Evolutionary conservation across 108 stramenopile species (phyloP).

Genomic region (Asterionellopsis glacialis): DNA sequence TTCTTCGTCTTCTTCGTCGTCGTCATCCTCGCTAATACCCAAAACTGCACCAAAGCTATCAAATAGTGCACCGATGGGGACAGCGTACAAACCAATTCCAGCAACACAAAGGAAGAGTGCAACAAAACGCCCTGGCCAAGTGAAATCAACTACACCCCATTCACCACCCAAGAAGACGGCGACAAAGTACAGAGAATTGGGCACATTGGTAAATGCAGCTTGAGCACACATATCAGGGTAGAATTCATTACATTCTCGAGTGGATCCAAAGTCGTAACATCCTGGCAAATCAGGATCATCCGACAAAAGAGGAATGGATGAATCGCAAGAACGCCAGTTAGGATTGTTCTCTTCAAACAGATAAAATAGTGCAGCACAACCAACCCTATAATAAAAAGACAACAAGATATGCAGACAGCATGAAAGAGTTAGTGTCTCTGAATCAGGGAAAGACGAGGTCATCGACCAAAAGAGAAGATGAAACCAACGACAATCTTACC

Average conservation of each 20-base stretch:
- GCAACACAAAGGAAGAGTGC: conserved; percentile 78
- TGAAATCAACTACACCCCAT: conserved; percentile 93
- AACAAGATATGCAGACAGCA: too few species aligned
- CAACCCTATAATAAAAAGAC: conserved; percentile 22
- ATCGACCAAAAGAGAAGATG: too few species aligned
- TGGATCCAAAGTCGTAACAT: conserved; percentile 72
- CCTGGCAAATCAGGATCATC: conserved; percentile 35
- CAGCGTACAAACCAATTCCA: conserved; percentile 85
- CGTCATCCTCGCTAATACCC: conserved; percentile 70
- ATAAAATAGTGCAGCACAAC: conserved; percentile 83
- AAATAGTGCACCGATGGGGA: conserved; percentile 88
- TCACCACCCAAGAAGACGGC: conserved; percentile 91
- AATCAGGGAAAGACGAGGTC: too few species aligned
- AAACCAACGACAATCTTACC: conserved; percentile 20
- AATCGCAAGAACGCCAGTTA: conserved; percentile 73
- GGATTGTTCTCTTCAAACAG: conserved; percentile 83
- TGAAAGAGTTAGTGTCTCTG: too few species aligned
- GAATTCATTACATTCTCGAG: conserved; percentile 52
- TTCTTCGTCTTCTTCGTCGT: conserved; percentile 61
- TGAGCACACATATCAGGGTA: conserved; percentile 79
- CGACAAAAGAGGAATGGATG: conserved; percentile 46
- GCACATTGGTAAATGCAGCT: conserved; percentile 77
- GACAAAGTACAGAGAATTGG: conserved; percentile 74
- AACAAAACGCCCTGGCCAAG: conserved; percentile 80
- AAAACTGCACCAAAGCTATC: conserved; percentile 85